Percentiles rank a stretch among this genome's conserved stretches.
Conservation (phyloP, 306 rosid genomes). For the Sicyos baderoa region DNA sequence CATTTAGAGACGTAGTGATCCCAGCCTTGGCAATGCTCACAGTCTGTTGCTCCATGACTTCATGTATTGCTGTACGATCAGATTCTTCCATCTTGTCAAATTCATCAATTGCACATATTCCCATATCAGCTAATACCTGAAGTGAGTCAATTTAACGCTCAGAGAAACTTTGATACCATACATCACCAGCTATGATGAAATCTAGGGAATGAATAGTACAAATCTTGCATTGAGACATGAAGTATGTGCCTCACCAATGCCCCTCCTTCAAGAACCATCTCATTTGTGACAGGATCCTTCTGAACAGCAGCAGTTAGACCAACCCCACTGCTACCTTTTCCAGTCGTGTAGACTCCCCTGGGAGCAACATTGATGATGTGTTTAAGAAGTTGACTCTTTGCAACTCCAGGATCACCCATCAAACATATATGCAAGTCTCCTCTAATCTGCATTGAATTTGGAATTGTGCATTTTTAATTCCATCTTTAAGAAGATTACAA, state of each 20-base stretch:
- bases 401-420: conserved; percentile 99
- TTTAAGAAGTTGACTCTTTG: conserved; percentile 98
- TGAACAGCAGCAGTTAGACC: conserved; percentile 99
- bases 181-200: conserved; percentile 1
- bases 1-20: conserved; percentile 91
- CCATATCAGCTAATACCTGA: conserved; percentile 98
- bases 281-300: conserved; percentile 97
- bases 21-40: conserved; percentile 99
- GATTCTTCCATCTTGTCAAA: conserved; percentile 99
- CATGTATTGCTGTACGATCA: conserved; percentile 95
- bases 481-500: background rate
- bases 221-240: conserved; percentile 3
- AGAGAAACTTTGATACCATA: background rate
- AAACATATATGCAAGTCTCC: conserved; percentile 93
- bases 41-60: conserved; percentile 99
- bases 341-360: conserved; percentile 93
- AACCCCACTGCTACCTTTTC: conserved; percentile 98
- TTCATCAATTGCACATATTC: conserved; percentile 95
- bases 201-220: background rate
- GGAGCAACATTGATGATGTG: conserved; percentile 94
- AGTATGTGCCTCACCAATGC: conserved; percentile 69
- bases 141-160: conserved; percentile 16
- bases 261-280: conserved; percentile 98
- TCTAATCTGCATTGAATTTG: conserved; percentile 57
- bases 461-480: conserved; percentile 2